These are phyloP conservation scores for Suillus cothurnatus DNA, from an alignment of 768 basidiomycete genomes.

Conservation along the genomic window DNA sequence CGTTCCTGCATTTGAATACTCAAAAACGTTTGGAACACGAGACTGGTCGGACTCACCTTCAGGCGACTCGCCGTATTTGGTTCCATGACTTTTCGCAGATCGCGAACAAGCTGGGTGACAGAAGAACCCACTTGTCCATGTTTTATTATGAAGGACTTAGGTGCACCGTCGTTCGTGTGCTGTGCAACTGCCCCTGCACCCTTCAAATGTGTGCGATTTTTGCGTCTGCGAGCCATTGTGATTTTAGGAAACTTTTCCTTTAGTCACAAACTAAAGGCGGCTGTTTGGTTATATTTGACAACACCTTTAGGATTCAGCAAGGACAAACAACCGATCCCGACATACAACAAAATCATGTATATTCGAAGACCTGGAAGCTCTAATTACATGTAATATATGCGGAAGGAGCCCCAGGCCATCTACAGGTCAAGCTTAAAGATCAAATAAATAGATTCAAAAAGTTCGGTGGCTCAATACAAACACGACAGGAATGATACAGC, in stretches of 20 bases:
- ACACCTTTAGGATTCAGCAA: conserved; percentile 11
- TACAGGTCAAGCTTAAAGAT: conserved; percentile 13
- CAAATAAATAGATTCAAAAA: conserved; percentile 11
- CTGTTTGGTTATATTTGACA: conserved; percentile 30
- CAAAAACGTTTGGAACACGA: conserved; percentile 2
- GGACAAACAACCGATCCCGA: conserved; percentile 4
- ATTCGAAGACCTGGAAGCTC: neutral
- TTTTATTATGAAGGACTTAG: conserved; percentile 96
- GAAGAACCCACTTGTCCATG: conserved; percentile 92
- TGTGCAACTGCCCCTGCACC: conserved; percentile 41
- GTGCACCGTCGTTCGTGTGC: conserved; percentile 43
- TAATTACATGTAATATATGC: conserved; percentile 17
- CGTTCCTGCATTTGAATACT: conserved; percentile 67
- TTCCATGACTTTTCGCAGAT: conserved; percentile 95
- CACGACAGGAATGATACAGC: conserved; percentile 29
- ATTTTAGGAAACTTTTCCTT: conserved; percentile 11
- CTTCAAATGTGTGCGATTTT: conserved; percentile 83
- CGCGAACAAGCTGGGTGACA: conserved; percentile 85
- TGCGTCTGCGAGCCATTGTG: conserved; percentile 71
- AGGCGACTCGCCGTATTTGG: conserved; percentile 95
- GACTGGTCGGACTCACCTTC: conserved; percentile 47
- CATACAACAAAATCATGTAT: neutral
- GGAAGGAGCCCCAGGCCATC: conserved; percentile 13
- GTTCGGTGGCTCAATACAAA: conserved; percentile 5
- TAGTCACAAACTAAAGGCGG: neutral